phyloP scores from a whole-genome alignment of 305 asterid species.

The Fraxinus albicans region DNA sequence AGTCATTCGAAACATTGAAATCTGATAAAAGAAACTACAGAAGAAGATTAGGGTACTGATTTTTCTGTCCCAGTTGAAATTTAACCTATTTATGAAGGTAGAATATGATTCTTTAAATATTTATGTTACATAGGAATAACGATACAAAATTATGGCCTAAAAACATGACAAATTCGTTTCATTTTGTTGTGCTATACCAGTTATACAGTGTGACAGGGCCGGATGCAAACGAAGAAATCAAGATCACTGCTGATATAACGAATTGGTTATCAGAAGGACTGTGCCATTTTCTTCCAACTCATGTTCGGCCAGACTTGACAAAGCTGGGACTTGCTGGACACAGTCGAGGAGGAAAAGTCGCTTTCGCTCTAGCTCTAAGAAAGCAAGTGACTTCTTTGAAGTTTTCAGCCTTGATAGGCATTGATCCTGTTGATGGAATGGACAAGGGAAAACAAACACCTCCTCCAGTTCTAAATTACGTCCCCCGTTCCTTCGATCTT shows the following conservation, averaged over 20 bases:
- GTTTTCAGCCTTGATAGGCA: conserved; percentile 72
- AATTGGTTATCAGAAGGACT: conserved; percentile 64
- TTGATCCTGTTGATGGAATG: conserved; percentile 88
- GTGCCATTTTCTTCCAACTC: conserved; percentile 48
- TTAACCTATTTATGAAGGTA: background rate
- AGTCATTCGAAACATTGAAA: background rate
- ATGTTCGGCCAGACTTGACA: conserved; percentile 49
- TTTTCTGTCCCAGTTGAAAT: background rate
- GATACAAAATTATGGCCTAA: background rate
- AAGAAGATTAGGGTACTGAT: background rate
- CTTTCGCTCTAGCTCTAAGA: conserved; percentile 58
- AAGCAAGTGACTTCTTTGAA: conserved; percentile 35
- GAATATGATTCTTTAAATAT: background rate
- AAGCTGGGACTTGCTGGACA: conserved; percentile 78
- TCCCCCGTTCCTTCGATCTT: conserved; percentile 54
- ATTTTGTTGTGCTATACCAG: background rate
- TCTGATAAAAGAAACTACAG: background rate
- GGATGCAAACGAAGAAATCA: conserved; percentile 65
- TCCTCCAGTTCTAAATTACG: conserved; percentile 69
- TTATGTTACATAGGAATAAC: background rate
- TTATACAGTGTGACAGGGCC: conserved; percentile 50
- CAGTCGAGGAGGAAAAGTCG: conserved; percentile 88
- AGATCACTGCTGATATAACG: conserved; percentile 49
- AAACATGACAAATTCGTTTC: background rate
- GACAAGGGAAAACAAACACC: conserved; percentile 71